Evolutionary conservation across 768 basidiomycete species (phyloP), one percentile per base, ranked within the genome.

Genomic region (Porphyrellus cyaneotinctus): DNA sequence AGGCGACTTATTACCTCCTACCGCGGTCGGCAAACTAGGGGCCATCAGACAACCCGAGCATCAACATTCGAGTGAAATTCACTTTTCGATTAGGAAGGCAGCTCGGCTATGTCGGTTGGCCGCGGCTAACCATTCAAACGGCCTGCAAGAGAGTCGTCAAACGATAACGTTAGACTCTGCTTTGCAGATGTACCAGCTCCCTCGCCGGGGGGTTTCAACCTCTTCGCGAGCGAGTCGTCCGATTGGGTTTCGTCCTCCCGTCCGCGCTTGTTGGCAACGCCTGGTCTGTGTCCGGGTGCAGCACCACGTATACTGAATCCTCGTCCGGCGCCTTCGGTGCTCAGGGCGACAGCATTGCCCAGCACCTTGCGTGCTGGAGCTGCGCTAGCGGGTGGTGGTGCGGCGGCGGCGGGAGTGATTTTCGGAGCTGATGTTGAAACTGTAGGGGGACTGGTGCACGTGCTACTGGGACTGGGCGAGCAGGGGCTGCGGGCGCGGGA

Each of bases 191-290:
- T 43, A 15, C 18, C n/a, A 4, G 9, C 18, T 7, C 26, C 46
- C 23, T 66, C 64, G 3, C 32, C 50, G 2, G 81, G 78, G 43
- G 81, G 81, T 63, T 85, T 87, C 47, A 85, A 55, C 39, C 87
- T 79, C 62, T 88, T 88, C 0, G 79, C 83, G 30, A 87, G 71
- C 11, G 84, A 79, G 59, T 83, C 82, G 18, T 83, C 83, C 0
- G 18, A 64, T 20, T 20, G 61, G 23, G 69, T 65, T 12, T 72
- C 74, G 28, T 83, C 82, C 56, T 88, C 86, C 37, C 85, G 76
- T 31, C 80, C 75, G 24, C 86, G 79, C 58, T 88, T 88, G 30
- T 60, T 70, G 15, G 84, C 59, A 18, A 7, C 26, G 26, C 61
- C 62, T 3, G 26, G 58, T 3, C 61, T 62, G 7, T 46, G 56